Percentiles rank a stretch among this genome's conserved stretches.
phyloP scores from a whole-genome alignment of 768 basidiomycete species.

The Rubroboletus pulcherrimus region DNA sequence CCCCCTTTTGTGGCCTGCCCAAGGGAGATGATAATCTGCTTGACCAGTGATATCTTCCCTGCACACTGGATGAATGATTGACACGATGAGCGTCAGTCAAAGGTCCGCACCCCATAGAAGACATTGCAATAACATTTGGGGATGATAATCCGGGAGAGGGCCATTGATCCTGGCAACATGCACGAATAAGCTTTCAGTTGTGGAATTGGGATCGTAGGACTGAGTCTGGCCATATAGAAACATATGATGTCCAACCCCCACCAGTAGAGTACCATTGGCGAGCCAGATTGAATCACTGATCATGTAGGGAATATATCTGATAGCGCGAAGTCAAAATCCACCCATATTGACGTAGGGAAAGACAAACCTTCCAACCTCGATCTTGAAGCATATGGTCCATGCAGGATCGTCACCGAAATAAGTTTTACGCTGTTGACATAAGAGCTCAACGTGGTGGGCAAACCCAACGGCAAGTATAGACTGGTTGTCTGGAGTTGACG shows the following conservation, averaged over 20 bases:
- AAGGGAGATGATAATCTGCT: constrained; percentile 72
- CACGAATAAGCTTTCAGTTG: constrained; percentile 64
- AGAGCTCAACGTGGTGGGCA: constrained; percentile 68
- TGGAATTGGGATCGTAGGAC: constrained; percentile 15
- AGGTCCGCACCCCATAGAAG: constrained; percentile 76
- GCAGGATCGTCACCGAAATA: constrained; percentile 82
- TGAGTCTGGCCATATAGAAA: constrained; percentile 63
- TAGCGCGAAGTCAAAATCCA: neutral
- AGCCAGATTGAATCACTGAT: constrained; percentile 94
- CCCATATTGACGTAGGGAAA: neutral
- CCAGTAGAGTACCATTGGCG: constrained; percentile 72
- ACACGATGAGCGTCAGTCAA: neutral
- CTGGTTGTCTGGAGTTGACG: constrained; percentile 82
- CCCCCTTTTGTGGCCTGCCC: constrained; percentile 31
- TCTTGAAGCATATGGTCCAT: constrained; percentile 68
- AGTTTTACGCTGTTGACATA: constrained; percentile 91
- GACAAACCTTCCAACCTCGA: constrained; percentile 69
- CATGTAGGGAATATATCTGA: constrained; percentile 68
- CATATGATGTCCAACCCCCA: constrained; percentile 83
- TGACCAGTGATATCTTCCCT: constrained; percentile 87
- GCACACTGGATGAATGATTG: constrained; percentile 7
- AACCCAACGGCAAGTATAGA: constrained; percentile 92
- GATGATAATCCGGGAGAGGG: constrained; percentile 88
- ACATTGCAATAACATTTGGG: constrained; percentile 89
- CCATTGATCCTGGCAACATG: constrained; percentile 81